A percentile compares a stretch with the other conserved stretches of the same genome.
These are phyloP conservation scores for Geosmithia flava DNA, from an alignment of 2,329 filamentous ascomycete species.

Conservation along the genomic window DNA sequence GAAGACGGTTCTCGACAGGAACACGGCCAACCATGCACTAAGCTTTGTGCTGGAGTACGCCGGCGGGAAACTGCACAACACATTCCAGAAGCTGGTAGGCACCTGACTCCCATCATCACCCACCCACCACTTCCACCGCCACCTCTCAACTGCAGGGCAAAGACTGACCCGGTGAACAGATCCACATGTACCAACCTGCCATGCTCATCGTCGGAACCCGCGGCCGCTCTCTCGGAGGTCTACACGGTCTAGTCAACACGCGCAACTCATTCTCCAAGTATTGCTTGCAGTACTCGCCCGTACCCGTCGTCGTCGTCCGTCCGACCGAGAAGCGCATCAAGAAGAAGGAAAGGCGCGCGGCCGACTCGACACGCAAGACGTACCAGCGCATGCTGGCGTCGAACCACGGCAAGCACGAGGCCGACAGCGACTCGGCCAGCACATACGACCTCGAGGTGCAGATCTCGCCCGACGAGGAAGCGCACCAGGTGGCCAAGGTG, in stretches of 20 bases:
- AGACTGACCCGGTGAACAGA: constrained; percentile 34
- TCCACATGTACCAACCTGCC: constrained; percentile 81
- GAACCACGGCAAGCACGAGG: constrained; percentile 42
- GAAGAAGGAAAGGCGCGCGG: constrained; percentile 75
- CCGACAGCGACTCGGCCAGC: constrained; percentile 39
- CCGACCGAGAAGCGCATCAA: constrained; percentile 79
- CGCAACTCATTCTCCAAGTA: constrained; percentile 85
- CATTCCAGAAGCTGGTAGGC: constrained; percentile 79
- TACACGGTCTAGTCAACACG: constrained; percentile 70
- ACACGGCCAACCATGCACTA: constrained; percentile 67
- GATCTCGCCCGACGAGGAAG: constrained; percentile 48
- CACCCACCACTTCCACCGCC: neutral
- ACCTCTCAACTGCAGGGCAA: too few relatives aligned
- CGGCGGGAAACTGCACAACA: constrained; percentile 78
- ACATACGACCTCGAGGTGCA: constrained; percentile 41
- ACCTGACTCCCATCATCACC: neutral
- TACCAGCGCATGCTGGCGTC: constrained; percentile 69
- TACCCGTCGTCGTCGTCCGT: constrained; percentile 85
- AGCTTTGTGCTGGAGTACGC: constrained; percentile 78
- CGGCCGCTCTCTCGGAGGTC: constrained; percentile 71
- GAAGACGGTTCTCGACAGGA: constrained; percentile 66
- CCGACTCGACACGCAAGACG: constrained; percentile 62
- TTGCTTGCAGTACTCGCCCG: constrained; percentile 83
- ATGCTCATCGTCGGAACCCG: constrained; percentile 85
- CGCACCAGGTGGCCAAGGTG: constrained; percentile 50